These are phyloP conservation scores for Colletotrichum echinochloae DNA, from an alignment of 2,329 filamentous ascomycete species.

Conservation along the genomic window DNA sequence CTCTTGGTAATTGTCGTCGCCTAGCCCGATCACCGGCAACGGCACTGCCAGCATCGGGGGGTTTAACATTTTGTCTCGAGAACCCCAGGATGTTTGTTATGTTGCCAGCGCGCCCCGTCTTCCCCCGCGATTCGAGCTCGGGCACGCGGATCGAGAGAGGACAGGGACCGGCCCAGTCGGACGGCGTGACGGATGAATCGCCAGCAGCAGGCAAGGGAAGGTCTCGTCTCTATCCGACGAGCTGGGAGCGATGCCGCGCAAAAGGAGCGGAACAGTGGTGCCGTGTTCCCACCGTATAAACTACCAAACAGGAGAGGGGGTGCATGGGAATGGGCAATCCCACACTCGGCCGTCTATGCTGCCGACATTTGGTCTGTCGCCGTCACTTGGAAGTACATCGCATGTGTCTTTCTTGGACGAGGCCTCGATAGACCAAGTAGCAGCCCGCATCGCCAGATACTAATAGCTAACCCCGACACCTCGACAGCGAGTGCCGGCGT, in stretches of 20 bases:
- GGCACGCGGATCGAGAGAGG: not conserved
- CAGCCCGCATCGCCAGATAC: not conserved
- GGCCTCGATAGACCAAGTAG: not conserved
- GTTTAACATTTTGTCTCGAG: not conserved
- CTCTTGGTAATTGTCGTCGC: not conserved
- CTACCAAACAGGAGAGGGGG: not conserved
- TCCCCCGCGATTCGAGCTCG: slow-evolving; percentile 20
- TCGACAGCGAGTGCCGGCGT: no score
- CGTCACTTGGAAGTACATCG: not conserved
- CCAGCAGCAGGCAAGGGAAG: not conserved
- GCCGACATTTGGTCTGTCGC: not conserved
- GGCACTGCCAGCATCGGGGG: slow-evolving; percentile 1
- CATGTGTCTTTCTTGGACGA: not conserved
- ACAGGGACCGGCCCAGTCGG: not conserved
- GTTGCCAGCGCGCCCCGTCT: slow-evolving; percentile 9
- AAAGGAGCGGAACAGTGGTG: slow-evolving; percentile 16
- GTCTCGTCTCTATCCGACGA: slow-evolving; percentile 6
- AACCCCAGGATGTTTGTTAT: not conserved
- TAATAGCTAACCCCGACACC: no score
- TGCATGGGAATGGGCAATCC: not conserved
- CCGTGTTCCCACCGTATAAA: slow-evolving; percentile 14
- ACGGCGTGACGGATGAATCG: slow-evolving; percentile 20
- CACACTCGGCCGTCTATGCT: not conserved
- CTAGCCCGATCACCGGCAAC: not conserved
- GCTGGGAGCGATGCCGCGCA: slow-evolving; percentile 27